Evolutionary conservation across 2,329 filamentous ascomycete species (phyloP).

Genomic region (Pseudogymnoascus sp.): DNA sequence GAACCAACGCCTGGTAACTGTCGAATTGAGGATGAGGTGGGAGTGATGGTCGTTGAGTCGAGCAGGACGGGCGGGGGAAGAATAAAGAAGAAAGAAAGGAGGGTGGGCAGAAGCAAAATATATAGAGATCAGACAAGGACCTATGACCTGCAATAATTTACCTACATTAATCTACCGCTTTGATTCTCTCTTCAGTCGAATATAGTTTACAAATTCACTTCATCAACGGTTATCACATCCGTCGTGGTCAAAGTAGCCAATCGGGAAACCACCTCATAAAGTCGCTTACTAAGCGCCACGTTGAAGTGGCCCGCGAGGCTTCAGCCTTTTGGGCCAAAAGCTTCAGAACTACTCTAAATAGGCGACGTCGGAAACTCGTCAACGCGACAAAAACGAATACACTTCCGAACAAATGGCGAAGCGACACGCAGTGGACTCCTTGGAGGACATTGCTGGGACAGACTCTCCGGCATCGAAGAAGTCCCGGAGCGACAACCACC

Average conservation of each 20-base stretch:
- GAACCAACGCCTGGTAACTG: no score
- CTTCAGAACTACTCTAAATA: background rate
- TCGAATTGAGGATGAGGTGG: no score
- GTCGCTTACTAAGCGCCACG: background rate
- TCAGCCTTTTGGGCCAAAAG: conserved; percentile 8
- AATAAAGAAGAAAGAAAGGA: no score
- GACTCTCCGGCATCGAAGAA: conserved; percentile 54
- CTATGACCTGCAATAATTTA: no score
- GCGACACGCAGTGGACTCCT: conserved; percentile 51
- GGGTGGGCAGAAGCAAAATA: no score
- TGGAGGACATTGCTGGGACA: conserved; percentile 48
- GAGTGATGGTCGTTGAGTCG: no score
- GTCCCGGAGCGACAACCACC: conserved; percentile 38
- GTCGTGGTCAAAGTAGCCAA: background rate
- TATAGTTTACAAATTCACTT: background rate
- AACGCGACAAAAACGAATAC: conserved; percentile 1
- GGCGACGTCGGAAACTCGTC: conserved; percentile 1
- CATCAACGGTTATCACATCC: background rate
- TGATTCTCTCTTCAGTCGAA: background rate
- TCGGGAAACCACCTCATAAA: background rate
- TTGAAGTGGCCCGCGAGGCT: conserved; percentile 3
- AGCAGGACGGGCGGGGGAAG: no score
- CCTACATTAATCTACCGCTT: background rate
- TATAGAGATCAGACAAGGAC: no score
- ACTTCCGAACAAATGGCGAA: conserved; percentile 38